phyloP scores from a whole-genome alignment of 441 rosid genomes.

The Hura crepitans region DNA sequence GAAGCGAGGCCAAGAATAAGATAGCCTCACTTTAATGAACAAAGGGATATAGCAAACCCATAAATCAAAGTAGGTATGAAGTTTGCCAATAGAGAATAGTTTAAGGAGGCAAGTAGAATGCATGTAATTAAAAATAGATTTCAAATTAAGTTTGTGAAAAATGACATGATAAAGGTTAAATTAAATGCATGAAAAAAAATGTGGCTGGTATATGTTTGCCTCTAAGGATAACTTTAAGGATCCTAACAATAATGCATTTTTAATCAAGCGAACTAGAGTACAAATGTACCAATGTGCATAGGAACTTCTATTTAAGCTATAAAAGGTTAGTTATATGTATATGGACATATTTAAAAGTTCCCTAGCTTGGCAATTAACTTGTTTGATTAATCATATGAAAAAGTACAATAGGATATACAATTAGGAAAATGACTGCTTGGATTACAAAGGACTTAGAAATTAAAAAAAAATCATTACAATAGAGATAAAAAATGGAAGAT shows the following conservation, averaged over 20 bases:
- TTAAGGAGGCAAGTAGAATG: not conserved
- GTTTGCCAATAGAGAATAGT: not conserved
- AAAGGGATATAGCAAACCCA: not conserved
- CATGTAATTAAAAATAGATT: not conserved
- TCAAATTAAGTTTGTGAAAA: not conserved
- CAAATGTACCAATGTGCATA: not conserved
- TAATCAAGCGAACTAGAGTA: not conserved
- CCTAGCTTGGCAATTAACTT: not conserved
- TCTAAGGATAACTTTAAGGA: not conserved
- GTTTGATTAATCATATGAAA: not conserved
- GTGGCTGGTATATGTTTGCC: not conserved
- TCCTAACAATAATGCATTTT: not conserved
- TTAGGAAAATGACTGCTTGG: not conserved
- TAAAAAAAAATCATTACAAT: too few relatives aligned
- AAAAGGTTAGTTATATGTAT: not conserved
- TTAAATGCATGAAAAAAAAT: not conserved
- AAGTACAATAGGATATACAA: not conserved
- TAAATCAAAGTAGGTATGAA: not conserved
- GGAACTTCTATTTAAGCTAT: not conserved
- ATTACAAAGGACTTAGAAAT: too few relatives aligned
- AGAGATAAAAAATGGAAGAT: too few relatives aligned
- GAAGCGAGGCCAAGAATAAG: not conserved
- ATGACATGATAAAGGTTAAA: not conserved
- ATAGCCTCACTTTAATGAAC: not conserved
- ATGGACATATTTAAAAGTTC: not conserved